A percentile compares a stretch with the other conserved stretches of the same genome.
Conservation (phyloP, 352 stramenopile species). For the Phytophthora sansomeana region DNA sequence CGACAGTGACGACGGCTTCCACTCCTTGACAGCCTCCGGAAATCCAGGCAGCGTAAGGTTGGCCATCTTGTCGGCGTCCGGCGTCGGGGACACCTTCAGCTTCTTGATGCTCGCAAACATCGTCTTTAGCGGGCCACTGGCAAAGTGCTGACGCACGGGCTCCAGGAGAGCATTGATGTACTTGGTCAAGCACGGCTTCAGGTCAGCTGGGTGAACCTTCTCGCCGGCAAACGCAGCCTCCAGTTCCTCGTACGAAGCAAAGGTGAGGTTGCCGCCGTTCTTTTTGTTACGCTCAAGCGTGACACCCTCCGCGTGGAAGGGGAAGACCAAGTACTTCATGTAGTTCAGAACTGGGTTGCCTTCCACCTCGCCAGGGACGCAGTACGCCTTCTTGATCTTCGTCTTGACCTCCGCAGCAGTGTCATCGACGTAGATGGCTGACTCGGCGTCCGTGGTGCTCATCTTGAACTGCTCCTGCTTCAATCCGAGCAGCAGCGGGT, state of each 20-base stretch:
- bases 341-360: conserved; percentile 97
- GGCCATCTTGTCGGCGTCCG: conserved; percentile 80
- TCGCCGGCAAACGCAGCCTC: conserved; percentile 92
- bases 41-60: conserved; percentile 68
- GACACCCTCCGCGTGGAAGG: conserved; percentile 70
- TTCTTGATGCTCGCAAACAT: conserved; percentile 95
- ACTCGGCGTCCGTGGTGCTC: conserved; percentile 98
- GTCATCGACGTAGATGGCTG: conserved; percentile 99
- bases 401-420: conserved; percentile 93
- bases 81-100: conserved; percentile 71
- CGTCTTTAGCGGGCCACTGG: conserved; percentile 93
- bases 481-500: conserved; percentile 98
- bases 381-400: conserved; percentile 99
- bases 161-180: conserved; percentile 96
- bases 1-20: conserved; percentile 79
- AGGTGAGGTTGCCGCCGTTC: conserved; percentile 88
- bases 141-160: conserved; percentile 97
- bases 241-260: conserved; percentile 91
- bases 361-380: conserved; percentile 88
- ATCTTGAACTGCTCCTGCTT: conserved; percentile 99
- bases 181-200: conserved; percentile 95
- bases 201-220: conserved; percentile 96
- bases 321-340: conserved; percentile 97
- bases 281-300: conserved; percentile 86
- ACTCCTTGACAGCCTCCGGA: conserved; percentile 67